Conservation (phyloP, 306 rosid species). For the Luffa aegyptiaca region DNA sequence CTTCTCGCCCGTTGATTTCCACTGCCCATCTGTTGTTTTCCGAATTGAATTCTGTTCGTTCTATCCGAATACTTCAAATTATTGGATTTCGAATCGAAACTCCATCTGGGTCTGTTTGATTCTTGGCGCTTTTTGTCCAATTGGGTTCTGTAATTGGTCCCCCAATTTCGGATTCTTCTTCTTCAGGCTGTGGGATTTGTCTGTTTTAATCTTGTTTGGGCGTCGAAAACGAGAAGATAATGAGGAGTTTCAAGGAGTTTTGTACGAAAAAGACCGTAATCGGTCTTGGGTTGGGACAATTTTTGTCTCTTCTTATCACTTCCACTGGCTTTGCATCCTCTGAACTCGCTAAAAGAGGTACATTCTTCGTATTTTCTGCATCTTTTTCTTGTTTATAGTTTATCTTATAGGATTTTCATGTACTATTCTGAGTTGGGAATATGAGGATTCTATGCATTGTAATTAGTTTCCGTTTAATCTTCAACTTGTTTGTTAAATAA, state of each 20-base stretch:
- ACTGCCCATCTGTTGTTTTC: neutral
- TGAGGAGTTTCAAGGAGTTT: slow-evolving; percentile 22
- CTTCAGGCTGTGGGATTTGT: neutral
- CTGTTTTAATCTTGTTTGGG: neutral
- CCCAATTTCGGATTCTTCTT: neutral
- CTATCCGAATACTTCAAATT: neutral
- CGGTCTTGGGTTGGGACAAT: slow-evolving; percentile 88
- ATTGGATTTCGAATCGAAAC: neutral
- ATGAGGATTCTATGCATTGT: neutral
- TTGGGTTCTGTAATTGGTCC: neutral
- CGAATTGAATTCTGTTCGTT: neutral
- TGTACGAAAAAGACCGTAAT: slow-evolving; percentile 55
- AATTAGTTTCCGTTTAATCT: neutral
- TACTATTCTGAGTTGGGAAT: neutral
- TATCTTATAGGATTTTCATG: neutral
- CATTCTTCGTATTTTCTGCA: neutral
- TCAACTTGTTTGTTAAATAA: neutral
- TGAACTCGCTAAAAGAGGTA: slow-evolving; percentile 77
- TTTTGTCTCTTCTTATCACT: slow-evolving; percentile 83
- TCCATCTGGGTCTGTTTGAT: neutral
- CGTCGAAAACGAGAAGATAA: slow-evolving; percentile 11
- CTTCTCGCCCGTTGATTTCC: neutral
- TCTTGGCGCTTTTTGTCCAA: neutral
- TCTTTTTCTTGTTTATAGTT: neutral
- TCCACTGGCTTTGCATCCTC: slow-evolving; percentile 84